Conservation (phyloP, 371 early-diverging fungal species). For the Rhizopus arrhizus region DNA sequence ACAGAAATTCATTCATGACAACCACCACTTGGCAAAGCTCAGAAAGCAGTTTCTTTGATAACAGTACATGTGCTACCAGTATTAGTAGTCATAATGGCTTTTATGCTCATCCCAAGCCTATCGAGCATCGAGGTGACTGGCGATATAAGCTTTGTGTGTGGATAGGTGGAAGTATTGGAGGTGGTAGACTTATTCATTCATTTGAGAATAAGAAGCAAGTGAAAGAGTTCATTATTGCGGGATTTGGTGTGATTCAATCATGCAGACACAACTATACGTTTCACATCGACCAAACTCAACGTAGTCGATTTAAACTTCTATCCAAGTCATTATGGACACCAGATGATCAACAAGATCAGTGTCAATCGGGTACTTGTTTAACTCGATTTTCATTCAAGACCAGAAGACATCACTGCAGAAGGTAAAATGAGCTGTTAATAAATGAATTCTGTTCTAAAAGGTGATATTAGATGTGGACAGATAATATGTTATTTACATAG, state of each 20-base stretch:
- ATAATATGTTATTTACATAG: neutral
- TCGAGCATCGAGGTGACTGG: too few relatives aligned
- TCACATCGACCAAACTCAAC: neutral
- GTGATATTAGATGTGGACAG: neutral
- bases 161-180: neutral
- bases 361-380: neutral
- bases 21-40: too few relatives aligned
- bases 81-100: too few relatives aligned
- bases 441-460: too few relatives aligned
- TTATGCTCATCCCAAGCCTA: too few relatives aligned
- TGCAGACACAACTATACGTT: neutral
- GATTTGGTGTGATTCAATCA: neutral
- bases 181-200: neutral
- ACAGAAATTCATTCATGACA: too few relatives aligned
- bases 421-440: neutral
- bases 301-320: neutral
- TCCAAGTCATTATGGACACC: neutral
- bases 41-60: too few relatives aligned
- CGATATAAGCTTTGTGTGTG: neutral
- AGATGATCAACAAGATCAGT: neutral
- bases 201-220: neutral
- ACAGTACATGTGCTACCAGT: too few relatives aligned
- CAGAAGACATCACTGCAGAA: slow-evolving; percentile 1
- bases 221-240: neutral
- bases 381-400: neutral